Conservation (phyloP, 202 grass and related monocot genomes). For the Zizania palustris region DNA sequence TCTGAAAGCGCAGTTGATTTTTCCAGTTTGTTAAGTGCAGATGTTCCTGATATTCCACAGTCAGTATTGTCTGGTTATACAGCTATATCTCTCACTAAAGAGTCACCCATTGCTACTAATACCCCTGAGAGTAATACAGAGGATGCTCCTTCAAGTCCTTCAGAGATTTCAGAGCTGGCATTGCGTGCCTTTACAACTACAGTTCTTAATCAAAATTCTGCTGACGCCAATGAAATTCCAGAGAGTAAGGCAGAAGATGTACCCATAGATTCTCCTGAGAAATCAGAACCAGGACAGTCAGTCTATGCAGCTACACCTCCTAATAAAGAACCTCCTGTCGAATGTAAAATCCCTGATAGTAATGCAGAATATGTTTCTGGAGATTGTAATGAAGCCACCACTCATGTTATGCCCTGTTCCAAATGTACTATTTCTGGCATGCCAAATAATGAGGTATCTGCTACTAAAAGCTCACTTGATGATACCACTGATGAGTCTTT, state of each 20-base stretch:
- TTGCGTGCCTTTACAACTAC: conserved; percentile 33
- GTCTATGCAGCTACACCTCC: conserved; percentile 21
- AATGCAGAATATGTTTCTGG: conserved; percentile 21
- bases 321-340: conserved; percentile 34
- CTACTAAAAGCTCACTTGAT: conserved; percentile 38
- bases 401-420: conserved; percentile 14
- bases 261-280: conserved; percentile 33
- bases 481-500: conserved; percentile 10
- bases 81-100: conserved; percentile 34
- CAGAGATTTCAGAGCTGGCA: conserved; percentile 46
- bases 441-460: conserved; percentile 23
- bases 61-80: conserved; percentile 30
- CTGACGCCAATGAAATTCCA: conserved; percentile 41
- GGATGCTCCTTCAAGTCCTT: conserved; percentile 32
- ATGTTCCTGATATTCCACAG: conserved; percentile 48
- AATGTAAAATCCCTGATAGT: conserved; percentile 24
- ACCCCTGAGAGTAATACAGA: conserved; percentile 23
- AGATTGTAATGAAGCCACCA: conserved; percentile 23
- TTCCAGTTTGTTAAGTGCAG: conserved; percentile 45
- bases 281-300: conserved; percentile 36
- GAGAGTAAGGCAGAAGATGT: conserved; percentile 34
- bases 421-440: conserved; percentile 26
- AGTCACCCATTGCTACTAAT: conserved; percentile 26
- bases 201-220: conserved; percentile 13
- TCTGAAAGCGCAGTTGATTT: conserved; percentile 44